Evolutionary conservation across 352 stramenopile genomes (phyloP), one percentile per base, ranked within the genome.

Genomic region (Poterioochromonas sp.): DNA sequence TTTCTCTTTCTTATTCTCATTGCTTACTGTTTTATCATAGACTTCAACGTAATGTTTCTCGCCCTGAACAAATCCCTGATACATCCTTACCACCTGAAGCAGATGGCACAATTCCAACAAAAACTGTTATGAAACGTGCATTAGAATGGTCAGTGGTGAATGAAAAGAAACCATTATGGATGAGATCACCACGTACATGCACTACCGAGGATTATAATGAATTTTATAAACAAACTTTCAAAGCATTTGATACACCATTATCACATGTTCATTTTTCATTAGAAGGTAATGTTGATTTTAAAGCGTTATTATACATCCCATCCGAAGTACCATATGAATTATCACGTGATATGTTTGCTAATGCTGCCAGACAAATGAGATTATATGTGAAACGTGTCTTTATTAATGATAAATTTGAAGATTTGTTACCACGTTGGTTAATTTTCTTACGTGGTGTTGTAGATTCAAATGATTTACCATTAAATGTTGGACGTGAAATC

Each of bases 241-340:
- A 82, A 71, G 80, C 81, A 5, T 91, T 77, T 73, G 93, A 98
- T 73, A 88, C 93, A 63, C 96, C 95, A 0, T 81, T 96, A 35
- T 94, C 95, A 80, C 87, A 88, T 44, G 84, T 98, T 20, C 95
- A 99, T 83, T 99, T 98, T 86, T 90, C 94, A 64, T 92, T 95
- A 0, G 96, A 99, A 85, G 96, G 93, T 20, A 95, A 95, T n/a
- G 90, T 99, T 39, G 95, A 99, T 77, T 86, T 99, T 41, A 98
- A 99, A 84, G 93, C 93, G 20, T 86, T 99, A 0, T 94, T 98
- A 79, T 98, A 97, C 85, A 93, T 98, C 54, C 94, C 94, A 32
- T 94, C 87, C 54, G 95, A 88, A 54, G 78, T 92, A 12, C 88
- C 88, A 37, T 92, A 90, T 79, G 88, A 93, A 82, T 81, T 93